These are phyloP conservation scores for Phytophthora chlamydospora DNA, from an alignment of 352 stramenopile genomes.

Conservation along the genomic window DNA sequence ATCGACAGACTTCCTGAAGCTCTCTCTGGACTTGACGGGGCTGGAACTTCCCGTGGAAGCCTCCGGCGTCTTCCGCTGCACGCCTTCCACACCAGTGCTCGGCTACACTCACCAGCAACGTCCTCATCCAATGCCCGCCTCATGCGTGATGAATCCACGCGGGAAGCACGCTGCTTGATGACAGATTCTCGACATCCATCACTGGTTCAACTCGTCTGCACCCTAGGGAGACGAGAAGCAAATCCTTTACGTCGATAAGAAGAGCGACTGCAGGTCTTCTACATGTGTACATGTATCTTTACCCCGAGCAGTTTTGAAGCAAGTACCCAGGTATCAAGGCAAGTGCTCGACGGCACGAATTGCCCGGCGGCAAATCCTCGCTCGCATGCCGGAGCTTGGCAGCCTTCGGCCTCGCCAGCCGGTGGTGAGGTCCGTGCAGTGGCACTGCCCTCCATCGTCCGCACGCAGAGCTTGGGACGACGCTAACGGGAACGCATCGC, in stretches of 20 bases:
- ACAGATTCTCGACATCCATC: too few species aligned
- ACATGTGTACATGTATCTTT: too few species aligned
- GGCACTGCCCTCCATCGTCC: conserved; percentile 5
- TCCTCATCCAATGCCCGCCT: conserved; percentile 28
- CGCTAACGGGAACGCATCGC: conserved; percentile 17
- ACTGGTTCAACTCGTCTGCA: too few species aligned
- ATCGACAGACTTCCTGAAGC: conserved; percentile 38
- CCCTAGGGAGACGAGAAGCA: too few species aligned
- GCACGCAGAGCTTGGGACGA: conserved; percentile 8
- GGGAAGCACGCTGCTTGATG: background rate
- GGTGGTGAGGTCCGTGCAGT: conserved; percentile 19
- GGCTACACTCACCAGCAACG: conserved; percentile 1
- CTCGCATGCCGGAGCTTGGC: too few species aligned
- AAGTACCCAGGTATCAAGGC: too few species aligned
- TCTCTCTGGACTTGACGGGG: conserved; percentile 44
- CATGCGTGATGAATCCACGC: background rate
- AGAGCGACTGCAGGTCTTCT: too few species aligned
- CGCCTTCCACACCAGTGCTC: conserved; percentile 34
- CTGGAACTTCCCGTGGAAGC: conserved; percentile 16
- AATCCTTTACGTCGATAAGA: too few species aligned
- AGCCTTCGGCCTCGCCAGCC: background rate
- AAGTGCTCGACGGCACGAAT: too few species aligned
- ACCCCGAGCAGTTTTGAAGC: too few species aligned
- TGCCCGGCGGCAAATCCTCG: too few species aligned
- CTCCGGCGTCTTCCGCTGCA: conserved; percentile 26